Conservation (phyloP, 768 basidiomycete genomes). For the Paxillus rubicundulus region DNA sequence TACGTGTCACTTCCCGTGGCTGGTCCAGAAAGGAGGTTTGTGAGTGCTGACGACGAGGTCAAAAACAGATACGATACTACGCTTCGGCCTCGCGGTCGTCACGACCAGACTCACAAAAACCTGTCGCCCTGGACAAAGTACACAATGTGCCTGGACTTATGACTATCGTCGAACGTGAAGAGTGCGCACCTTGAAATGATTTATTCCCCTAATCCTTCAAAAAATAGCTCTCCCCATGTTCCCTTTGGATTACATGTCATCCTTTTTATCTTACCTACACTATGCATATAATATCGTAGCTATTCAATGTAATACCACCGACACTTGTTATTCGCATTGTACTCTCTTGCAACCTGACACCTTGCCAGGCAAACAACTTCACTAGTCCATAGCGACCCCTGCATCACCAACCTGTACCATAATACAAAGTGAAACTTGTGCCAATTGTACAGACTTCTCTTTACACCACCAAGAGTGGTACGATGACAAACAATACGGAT, state of each 20-base stretch:
- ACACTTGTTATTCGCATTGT: neutral
- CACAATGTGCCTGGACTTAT: conserved; percentile 69
- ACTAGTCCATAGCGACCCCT: neutral
- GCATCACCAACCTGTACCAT: neutral
- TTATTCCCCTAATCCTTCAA: neutral
- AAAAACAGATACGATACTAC: conserved; percentile 55
- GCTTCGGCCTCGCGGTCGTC: conserved; percentile 57
- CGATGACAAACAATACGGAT: neutral
- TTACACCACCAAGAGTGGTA: neutral
- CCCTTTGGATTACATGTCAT: neutral
- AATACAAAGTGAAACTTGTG: neutral
- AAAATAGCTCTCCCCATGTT: neutral
- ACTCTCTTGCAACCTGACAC: neutral
- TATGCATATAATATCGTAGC: neutral
- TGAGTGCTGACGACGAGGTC: neutral
- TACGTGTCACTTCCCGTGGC: conserved; percentile 29
- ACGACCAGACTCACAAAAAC: conserved; percentile 53
- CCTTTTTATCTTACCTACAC: neutral
- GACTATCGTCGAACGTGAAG: conserved; percentile 58
- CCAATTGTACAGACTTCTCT: neutral
- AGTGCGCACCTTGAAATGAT: conserved; percentile 15
- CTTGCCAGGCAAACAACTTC: neutral
- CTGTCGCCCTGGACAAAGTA: conserved; percentile 60
- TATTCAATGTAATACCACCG: neutral
- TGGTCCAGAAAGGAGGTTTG: neutral